Conservation (phyloP, 2,329 filamentous ascomycete genomes). For the Metarhizium anisopliae region DNA sequence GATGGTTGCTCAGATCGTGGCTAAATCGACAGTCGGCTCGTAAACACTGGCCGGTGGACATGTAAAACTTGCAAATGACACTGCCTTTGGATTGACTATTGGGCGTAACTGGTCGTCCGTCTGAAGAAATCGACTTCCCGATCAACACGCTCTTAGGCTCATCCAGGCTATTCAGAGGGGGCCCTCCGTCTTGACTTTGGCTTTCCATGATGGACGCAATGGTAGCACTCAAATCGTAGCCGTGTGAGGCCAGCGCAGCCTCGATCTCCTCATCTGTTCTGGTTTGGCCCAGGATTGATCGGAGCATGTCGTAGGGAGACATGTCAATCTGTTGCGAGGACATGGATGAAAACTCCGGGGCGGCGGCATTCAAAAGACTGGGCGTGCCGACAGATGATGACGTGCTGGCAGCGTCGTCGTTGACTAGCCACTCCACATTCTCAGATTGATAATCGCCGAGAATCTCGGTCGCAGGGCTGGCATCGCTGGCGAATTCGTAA, state of each 20-base stretch:
- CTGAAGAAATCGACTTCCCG: conserved; percentile 79
- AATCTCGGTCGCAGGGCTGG: conserved; percentile 70
- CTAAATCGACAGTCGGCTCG: conserved; percentile 95
- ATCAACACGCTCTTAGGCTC: conserved; percentile 66
- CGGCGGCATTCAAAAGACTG: conserved; percentile 67
- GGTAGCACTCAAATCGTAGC: conserved; percentile 88
- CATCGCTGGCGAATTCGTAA: conserved; percentile 84
- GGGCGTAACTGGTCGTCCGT: conserved; percentile 68
- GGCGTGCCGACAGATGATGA: conserved; percentile 63
- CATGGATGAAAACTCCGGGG: conserved; percentile 63
- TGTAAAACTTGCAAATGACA: conserved; percentile 93
- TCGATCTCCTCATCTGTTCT: conserved; percentile 93
- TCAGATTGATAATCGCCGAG: conserved; percentile 89
- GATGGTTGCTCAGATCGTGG: conserved; percentile 87
- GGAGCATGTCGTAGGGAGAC: conserved; percentile 96
- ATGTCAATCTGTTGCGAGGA: conserved; percentile 70
- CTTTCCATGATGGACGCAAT: conserved; percentile 81
- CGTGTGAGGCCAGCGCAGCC: conserved; percentile 76
- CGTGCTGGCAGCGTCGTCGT: conserved; percentile 73
- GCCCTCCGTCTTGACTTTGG: conserved; percentile 35
- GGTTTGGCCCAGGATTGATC: conserved; percentile 84
- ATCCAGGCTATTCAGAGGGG: conserved; percentile 27
- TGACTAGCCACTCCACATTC: conserved; percentile 95
- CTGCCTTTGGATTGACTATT: conserved; percentile 69
- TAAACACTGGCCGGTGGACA: conserved; percentile 91